Base-by-base conservation (phyloP, 192 early-diverging fungal genomes). In the Entophlyctis helioformis region DNA sequence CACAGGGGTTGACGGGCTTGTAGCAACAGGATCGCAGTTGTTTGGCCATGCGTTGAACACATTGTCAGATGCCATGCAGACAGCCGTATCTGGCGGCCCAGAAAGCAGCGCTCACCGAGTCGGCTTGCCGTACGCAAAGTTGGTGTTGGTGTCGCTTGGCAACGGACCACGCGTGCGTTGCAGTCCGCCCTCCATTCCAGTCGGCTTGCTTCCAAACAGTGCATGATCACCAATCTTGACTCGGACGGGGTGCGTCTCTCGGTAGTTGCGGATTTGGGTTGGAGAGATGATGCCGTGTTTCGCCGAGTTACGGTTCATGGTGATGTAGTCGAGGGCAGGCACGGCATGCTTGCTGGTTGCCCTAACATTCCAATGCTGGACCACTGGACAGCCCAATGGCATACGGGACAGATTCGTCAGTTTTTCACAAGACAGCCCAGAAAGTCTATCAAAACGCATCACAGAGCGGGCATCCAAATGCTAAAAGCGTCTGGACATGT, bases 51-150 rank as follows among this genome's bases (percentile, higher is more conserved):
- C 4, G 11, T 11, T 4, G 11, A 31, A 31, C 6, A 4, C 29
- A 31, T 4, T 8, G 6, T 31, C 6, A 31, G 4, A 8, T 11
- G 4, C 6, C 11, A 4, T 31, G 6, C 4, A 31, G 29, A 4
- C 29, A 31, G 29, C 6, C 29, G 11, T 8, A 12, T 25, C 10
- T 22, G 6, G 20, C 12, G 4, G 6, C 6, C 10, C 20, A 40
- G 10, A 4, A 12, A 26, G 34, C 12, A 46, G 16, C 43, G 0
- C 46, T 43, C 44, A 68, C 72, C 72, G 66, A 13, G 67, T 73
- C 11, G 74, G 74, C 53, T 72, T 71, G 26, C 74, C 74, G 44
- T 77, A 77, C 3, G 69, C 56, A 41, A 69, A 73, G 16, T 51
- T 44, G 31, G 58, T 52, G 54, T 77, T 48, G 33, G 28, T 40